Conservation (phyloP, 2,329 filamentous ascomycete species). For the Monilinia fructigena region DNA sequence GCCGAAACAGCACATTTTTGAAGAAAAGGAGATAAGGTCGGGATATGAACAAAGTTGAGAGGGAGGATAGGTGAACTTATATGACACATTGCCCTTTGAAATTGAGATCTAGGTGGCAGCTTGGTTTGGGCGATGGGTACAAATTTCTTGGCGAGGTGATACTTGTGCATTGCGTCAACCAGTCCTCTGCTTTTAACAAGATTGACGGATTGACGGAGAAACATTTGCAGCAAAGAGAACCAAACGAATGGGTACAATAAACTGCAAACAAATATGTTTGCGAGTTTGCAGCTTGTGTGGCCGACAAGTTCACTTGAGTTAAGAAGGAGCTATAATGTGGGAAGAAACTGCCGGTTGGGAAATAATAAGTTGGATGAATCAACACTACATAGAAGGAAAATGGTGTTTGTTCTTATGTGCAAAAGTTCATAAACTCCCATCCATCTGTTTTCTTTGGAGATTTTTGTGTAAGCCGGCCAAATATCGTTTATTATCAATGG, state of each 20-base stretch:
- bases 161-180: not conserved
- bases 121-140: not conserved
- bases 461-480: not conserved
- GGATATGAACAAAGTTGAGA: not conserved
- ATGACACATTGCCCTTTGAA: not conserved
- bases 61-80: not conserved
- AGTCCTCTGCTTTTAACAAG: not conserved
- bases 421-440: not conserved
- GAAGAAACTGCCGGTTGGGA: not conserved
- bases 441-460: not conserved
- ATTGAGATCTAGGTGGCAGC: not conserved
- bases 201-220: not conserved
- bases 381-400: not conserved
- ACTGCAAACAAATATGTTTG: not conserved
- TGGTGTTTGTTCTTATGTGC: not conserved
- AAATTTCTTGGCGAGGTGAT: not conserved
- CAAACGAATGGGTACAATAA: not conserved
- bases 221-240: not conserved
- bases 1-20: constrained; percentile 2
- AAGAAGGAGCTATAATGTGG: not conserved
- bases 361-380: not conserved
- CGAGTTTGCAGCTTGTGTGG: not conserved
- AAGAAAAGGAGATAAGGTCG: not conserved
- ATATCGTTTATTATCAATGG: not conserved
- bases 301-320: not conserved